Evolutionary conservation across 352 stramenopile genomes (phyloP).

Genomic region (Globisporangium nodosum): DNA sequence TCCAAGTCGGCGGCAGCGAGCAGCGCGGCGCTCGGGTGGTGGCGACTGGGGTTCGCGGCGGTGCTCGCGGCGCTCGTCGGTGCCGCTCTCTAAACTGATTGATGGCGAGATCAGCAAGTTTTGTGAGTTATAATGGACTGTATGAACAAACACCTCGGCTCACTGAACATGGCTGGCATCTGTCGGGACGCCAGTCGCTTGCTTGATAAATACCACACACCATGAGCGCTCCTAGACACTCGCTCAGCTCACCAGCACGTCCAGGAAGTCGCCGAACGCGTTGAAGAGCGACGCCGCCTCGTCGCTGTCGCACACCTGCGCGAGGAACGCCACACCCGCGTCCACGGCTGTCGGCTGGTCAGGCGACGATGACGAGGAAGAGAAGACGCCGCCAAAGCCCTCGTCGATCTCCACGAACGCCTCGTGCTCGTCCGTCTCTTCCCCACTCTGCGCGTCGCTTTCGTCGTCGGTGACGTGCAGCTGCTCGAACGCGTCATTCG

Average conservation of each 20-base stretch:
- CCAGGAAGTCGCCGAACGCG: slow-evolving; percentile 63
- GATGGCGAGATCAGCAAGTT: not conserved
- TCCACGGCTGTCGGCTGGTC: slow-evolving; percentile 28
- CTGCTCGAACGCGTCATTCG: slow-evolving; percentile 15
- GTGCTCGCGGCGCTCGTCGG: not conserved
- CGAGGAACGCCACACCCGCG: slow-evolving; percentile 44
- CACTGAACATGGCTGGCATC: not conserved
- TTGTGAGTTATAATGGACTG: not conserved
- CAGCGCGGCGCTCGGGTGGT: not conserved
- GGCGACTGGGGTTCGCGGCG: not conserved
- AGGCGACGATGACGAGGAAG: not conserved
- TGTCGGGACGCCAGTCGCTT: not conserved
- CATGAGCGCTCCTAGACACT: not conserved
- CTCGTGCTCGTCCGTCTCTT: slow-evolving; percentile 7
- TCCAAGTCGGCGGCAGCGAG: slow-evolving; percentile 1
- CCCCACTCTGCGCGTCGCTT: slow-evolving; percentile 17
- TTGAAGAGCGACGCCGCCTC: slow-evolving; percentile 61
- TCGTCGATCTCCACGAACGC: slow-evolving; percentile 16
- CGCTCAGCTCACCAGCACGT: slow-evolving; percentile 43
- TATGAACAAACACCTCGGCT: not conserved
- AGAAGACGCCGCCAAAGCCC: not conserved
- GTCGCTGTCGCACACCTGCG: slow-evolving; percentile 51
- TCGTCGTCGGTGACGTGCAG: slow-evolving; percentile 6
- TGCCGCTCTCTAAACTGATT: not conserved
- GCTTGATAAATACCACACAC: slow-evolving; percentile 4